Evolutionary conservation across 306 rosid species (phyloP), one percentile per base, ranked within the genome.

Genomic region (Citrullus mucosospermus): DNA sequence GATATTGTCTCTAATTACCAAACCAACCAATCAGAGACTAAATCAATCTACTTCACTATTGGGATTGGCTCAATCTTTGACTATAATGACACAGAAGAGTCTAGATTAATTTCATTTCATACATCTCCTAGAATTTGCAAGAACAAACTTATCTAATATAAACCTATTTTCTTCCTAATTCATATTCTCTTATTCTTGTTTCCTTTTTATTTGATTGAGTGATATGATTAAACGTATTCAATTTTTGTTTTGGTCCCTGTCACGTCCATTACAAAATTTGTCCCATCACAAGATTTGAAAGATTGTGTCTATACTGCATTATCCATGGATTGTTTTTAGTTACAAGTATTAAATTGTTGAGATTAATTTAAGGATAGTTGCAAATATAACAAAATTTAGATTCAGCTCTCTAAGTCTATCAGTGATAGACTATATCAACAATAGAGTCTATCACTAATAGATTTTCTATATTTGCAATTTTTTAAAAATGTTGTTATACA

Each of bases 1-100:
- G 46, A 16, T 48, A 48, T 36, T 66, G 51, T 38, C 8, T 32
- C 48, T 76, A 79, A 50, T 83, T 36, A 70, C 79, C 53, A 70
- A 80, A 53, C 80, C 85, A 60, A 80, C 85, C 83, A 81, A 82
- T 89, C 39, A 84, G 61, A 55, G 62, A 15, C 84, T 86, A 53
- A 76, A 79, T 78, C 76, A 69, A 69, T 44, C 76, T 69, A n/a
- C 56, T 20, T 44, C 57, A 70, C 57, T 6, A 5, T 44, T 6
- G 12, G 38, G 75, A 69, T 69, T 70, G 2, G 39, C 16, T 70
- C 11, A n/a, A 6, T 22, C 36, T 78, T 77, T 60, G 39, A 41
- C 54, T 59, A 58, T 5, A 76, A 12, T 34, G 18, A 17, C 63
- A 36, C 0, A 39, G 55, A 76, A 68, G 75, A n/a, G 36, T 68